phyloP scores from a whole-genome alignment of 179 eudicot genomes.

The Silene coronaria region DNA sequence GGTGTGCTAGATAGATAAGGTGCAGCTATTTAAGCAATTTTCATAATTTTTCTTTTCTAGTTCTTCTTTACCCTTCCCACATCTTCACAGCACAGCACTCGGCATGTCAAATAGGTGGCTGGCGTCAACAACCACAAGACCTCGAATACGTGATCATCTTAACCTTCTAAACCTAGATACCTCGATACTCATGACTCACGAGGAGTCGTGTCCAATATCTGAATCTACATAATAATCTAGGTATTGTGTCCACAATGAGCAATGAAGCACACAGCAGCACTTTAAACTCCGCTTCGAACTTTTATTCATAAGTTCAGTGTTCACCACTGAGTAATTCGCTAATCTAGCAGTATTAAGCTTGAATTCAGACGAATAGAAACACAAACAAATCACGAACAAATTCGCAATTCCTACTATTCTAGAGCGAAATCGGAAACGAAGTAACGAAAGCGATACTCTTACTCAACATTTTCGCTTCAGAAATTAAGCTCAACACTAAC shows the following conservation, averaged over 20 bases:
- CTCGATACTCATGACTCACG: too few species aligned
- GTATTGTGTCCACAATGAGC: too few species aligned
- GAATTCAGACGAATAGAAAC: not conserved
- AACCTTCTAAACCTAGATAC: not conserved
- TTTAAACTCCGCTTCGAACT: not conserved
- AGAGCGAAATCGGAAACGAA: not conserved
- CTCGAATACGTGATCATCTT: not conserved
- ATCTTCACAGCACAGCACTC: too few species aligned
- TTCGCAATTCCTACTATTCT: not conserved
- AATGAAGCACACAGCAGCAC: too few species aligned
- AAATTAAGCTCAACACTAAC: not conserved
- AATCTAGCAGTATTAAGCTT: not conserved
- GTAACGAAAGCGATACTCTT: not conserved
- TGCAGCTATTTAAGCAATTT: too few species aligned
- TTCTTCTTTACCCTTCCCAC: too few species aligned
- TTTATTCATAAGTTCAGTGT: not conserved
- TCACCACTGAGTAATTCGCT: not conserved
- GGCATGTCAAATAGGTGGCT: too few species aligned
- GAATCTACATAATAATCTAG: too few species aligned
- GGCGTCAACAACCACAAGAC: too few species aligned
- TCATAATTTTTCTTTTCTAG: too few species aligned
- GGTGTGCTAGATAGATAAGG: too few species aligned
- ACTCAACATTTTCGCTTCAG: too few species aligned
- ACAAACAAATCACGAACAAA: not conserved
- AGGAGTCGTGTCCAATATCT: not conserved